phyloP scores from a whole-genome alignment of 306 rosid genomes.

The Vigna radiata region DNA sequence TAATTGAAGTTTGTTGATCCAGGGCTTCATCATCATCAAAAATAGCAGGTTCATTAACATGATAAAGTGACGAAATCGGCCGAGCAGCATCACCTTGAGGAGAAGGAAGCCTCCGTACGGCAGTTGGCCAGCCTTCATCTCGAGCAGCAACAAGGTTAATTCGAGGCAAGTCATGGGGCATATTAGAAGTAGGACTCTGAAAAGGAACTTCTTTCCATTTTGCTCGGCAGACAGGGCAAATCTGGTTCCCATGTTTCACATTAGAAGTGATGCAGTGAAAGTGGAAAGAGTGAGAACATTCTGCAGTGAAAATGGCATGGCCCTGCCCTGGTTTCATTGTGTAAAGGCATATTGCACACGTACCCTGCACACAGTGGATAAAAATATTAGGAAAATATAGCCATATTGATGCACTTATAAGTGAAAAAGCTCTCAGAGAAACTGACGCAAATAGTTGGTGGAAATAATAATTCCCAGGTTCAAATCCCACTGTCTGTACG shows the following conservation, averaged over 20 bases:
- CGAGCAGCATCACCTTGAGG: slow-evolving; percentile 54
- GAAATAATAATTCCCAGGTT: slow-evolving; percentile 18
- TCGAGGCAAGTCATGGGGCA: slow-evolving; percentile 53
- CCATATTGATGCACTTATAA: not conserved
- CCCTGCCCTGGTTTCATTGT: slow-evolving; percentile 88
- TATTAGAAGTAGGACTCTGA: slow-evolving; percentile 64
- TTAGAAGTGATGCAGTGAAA: slow-evolving; percentile 94
- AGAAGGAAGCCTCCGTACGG: slow-evolving; percentile 63
- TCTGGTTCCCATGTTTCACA: slow-evolving; percentile 94
- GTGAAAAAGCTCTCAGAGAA: not conserved
- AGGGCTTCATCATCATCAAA: slow-evolving; percentile 85
- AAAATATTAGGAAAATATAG: slow-evolving; percentile 44
- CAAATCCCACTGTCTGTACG: slow-evolving; percentile 12
- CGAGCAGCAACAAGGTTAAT: slow-evolving; percentile 53
- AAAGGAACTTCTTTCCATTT: slow-evolving; percentile 97
- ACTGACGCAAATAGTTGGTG: not conserved
- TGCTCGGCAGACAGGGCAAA: slow-evolving; percentile 93
- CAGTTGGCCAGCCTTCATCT: slow-evolving; percentile 68
- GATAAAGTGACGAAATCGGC: slow-evolving; percentile 60
- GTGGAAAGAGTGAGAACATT: slow-evolving; percentile 96
- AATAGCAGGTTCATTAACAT: slow-evolving; percentile 67
- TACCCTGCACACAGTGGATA: slow-evolving; percentile 61
- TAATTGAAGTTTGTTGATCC: slow-evolving; percentile 60
- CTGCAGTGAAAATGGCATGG: slow-evolving; percentile 96
- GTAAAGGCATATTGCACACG: slow-evolving; percentile 89